These are phyloP conservation scores for Sclerotinia sclerotiorum DNA, from an alignment of 2,329 filamentous ascomycete species.

Conservation along the genomic window DNA sequence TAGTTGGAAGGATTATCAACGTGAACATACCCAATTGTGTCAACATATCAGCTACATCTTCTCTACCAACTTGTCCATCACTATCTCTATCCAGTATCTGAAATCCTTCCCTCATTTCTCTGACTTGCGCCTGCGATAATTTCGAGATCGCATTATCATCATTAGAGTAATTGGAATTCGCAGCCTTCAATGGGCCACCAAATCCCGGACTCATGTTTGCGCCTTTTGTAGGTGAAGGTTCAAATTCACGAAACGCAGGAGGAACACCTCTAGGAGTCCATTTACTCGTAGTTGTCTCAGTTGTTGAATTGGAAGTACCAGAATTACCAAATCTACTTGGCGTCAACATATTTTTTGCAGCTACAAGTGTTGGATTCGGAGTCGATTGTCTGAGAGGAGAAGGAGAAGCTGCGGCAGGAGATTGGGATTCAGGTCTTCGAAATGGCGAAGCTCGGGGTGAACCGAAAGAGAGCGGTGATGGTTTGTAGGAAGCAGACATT, in stretches of 20 bases:
- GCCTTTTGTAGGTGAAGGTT: conserved; percentile 39
- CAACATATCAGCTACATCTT: conserved; percentile 86
- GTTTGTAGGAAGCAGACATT: conserved; percentile 58
- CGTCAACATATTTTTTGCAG: conserved; percentile 45
- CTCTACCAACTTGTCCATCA: conserved; percentile 76
- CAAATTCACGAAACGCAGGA: conserved; percentile 39
- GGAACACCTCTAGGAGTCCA: conserved; percentile 41
- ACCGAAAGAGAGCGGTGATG: conserved; percentile 69
- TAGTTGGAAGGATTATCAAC: not conserved
- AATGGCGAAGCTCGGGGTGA: conserved; percentile 69
- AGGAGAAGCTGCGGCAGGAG: conserved; percentile 64
- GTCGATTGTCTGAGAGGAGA: conserved; percentile 62
- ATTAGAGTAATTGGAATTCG: conserved; percentile 25
- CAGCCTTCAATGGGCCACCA: conserved; percentile 33
- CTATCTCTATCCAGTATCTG: conserved; percentile 89
- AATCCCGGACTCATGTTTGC: conserved; percentile 35
- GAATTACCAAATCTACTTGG: conserved; percentile 45
- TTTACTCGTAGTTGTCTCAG: conserved; percentile 24
- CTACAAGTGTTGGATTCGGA: conserved; percentile 62
- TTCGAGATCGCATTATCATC: conserved; percentile 60
- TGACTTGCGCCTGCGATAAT: conserved; percentile 77
- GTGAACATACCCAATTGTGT: conserved; percentile 67
- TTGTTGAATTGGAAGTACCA: conserved; percentile 45
- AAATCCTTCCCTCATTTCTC: conserved; percentile 88
- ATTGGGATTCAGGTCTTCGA: conserved; percentile 55